Conservation (phyloP, 1,284 basidiomycete species). For the Schizophyllum commune region DNA sequence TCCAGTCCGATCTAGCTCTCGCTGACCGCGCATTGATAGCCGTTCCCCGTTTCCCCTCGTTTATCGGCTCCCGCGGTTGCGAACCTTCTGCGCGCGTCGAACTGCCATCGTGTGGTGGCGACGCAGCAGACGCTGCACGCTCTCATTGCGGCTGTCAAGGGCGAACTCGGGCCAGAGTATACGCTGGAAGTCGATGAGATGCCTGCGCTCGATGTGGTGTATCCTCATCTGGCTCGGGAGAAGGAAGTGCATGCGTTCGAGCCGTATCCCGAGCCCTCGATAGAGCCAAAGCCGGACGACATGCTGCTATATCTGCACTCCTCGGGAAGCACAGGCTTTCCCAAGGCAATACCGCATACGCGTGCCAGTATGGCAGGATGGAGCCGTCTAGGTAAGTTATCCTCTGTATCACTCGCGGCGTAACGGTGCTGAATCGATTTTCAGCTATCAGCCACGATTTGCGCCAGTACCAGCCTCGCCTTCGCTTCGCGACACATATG, state of each 20-base stretch:
- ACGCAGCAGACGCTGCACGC: not conserved
- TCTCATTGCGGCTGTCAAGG: not conserved
- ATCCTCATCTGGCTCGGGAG: not conserved
- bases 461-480: not conserved
- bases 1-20: not conserved
- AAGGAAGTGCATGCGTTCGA: not conserved
- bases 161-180: not conserved
- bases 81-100: slow-evolving; percentile 18
- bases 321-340: not conserved
- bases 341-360: not conserved
- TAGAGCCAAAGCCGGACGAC: not conserved
- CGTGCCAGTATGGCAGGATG: not conserved
- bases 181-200: not conserved
- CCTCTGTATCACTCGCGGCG: too few species aligned
- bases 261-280: not conserved
- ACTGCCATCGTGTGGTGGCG: not conserved
- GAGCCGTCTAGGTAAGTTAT: not conserved
- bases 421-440: not conserved
- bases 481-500: not conserved
- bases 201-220: not conserved
- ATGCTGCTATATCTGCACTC: not conserved
- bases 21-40: not conserved
- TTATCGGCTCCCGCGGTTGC: slow-evolving; percentile 24
- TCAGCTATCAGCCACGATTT: not conserved
- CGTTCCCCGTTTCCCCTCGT: slow-evolving; percentile 21